Percentiles rank a stretch among this genome's conserved stretches.
Conservation (phyloP, 805 yeast species). For the Wickerhamiella parazyma region DNA sequence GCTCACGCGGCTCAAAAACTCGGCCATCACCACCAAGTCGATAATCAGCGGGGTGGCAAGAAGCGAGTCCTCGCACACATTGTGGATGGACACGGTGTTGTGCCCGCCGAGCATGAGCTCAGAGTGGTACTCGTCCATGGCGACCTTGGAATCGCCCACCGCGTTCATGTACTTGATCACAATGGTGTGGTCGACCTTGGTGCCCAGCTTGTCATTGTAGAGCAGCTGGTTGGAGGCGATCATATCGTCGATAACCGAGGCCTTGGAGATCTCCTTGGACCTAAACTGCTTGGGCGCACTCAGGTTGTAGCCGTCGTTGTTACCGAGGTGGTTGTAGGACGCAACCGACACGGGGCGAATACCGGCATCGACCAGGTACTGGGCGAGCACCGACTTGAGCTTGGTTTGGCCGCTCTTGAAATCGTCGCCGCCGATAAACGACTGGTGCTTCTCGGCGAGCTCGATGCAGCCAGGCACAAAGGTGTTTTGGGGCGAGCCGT, state of each 20-base stretch:
- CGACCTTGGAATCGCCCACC: constrained; percentile 92
- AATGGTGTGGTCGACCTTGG: constrained; percentile 80
- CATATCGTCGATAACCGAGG: constrained; percentile 88
- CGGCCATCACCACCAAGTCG: constrained; percentile 80
- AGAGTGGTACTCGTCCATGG: constrained; percentile 96
- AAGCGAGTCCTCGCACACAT: constrained; percentile 91
- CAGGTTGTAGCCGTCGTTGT: constrained; percentile 88
- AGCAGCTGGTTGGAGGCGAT: constrained; percentile 74
- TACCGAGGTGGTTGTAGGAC: constrained; percentile 91
- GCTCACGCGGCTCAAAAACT: constrained; percentile 73
- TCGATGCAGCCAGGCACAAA: constrained; percentile 92
- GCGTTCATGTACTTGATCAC: constrained; percentile 90
- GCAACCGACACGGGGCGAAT: constrained; percentile 90
- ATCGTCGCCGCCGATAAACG: constrained; percentile 92
- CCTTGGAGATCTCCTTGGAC: constrained; percentile 88
- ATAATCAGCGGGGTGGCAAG: constrained; percentile 90
- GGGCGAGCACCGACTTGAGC: constrained; percentile 90
- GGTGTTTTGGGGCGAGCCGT: constrained; percentile 96
- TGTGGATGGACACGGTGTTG: constrained; percentile 84
- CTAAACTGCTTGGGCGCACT: constrained; percentile 86
- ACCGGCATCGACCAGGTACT: constrained; percentile 93
- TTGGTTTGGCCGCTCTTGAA: constrained; percentile 96
- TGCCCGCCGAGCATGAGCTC: constrained; percentile 97
- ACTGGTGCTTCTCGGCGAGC: constrained; percentile 61
- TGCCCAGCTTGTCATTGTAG: constrained; percentile 68